A percentile compares a stretch with the other conserved stretches of the same genome.
Conservation (phyloP, 805 yeast species). For the Yarrowia sp. region DNA sequence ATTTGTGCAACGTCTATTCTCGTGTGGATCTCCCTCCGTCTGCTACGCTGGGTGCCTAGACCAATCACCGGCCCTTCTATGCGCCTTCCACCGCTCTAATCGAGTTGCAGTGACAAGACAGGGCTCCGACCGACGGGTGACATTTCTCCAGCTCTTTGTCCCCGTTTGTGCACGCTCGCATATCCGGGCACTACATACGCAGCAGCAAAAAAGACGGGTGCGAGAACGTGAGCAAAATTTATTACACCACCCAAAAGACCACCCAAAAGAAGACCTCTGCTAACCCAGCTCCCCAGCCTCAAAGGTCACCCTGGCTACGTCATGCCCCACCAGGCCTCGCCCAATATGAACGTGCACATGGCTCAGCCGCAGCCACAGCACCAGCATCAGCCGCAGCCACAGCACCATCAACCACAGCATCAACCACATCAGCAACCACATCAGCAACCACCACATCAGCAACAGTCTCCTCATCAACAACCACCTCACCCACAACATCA, state of each 20-base stretch:
- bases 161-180: no score
- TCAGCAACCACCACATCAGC: background rate
- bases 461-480: background rate
- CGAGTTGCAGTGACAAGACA: no score
- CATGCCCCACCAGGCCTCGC: conserved; percentile 31
- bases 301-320: conserved; percentile 31
- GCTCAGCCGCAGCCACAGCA: background rate
- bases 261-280: background rate
- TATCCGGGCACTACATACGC: background rate
- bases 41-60: background rate
- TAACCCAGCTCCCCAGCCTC: conserved; percentile 26
- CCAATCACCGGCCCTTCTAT: no score
- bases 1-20: background rate
- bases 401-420: background rate
- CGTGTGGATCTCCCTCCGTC: no score
- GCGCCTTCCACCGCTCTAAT: no score
- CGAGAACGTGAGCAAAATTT: no score
- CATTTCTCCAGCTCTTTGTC: no score
- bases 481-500: background rate
- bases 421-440: background rate
- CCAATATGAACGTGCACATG: conserved; percentile 10
- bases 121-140: no score
- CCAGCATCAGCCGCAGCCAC: background rate
- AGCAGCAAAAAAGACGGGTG: no score
- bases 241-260: background rate